Conservation (phyloP, 257 asterid species). For the Jacaranda copaia region DNA sequence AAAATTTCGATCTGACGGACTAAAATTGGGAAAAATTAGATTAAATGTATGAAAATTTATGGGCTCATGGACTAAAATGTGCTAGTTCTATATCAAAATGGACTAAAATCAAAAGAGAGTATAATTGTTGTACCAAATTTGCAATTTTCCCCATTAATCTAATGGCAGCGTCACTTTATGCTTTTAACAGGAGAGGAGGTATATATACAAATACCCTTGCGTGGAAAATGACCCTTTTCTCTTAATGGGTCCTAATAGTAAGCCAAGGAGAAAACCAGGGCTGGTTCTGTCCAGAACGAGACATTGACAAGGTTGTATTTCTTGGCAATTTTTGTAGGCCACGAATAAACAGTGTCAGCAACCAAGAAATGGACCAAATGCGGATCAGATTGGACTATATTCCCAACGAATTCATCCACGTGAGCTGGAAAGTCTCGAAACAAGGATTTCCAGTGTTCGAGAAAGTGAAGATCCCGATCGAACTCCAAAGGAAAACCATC, state of each 20-base stretch:
- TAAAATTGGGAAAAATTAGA: too few relatives aligned
- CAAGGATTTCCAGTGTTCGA: slow-evolving; percentile 38
- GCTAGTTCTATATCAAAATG: too few relatives aligned
- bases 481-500: slow-evolving; percentile 51
- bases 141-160: too few relatives aligned
- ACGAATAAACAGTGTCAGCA: slow-evolving; percentile 45
- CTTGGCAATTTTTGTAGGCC: slow-evolving; percentile 48
- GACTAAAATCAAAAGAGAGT: too few relatives aligned
- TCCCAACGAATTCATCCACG: slow-evolving; percentile 48
- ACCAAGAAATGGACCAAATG: slow-evolving; percentile 42
- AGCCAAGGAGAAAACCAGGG: slow-evolving; percentile 43
- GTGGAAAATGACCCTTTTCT: slow-evolving; percentile 50
- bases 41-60: too few relatives aligned
- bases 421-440: slow-evolving; percentile 37
- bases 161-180: too few relatives aligned
- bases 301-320: slow-evolving; percentile 50
- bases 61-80: too few relatives aligned
- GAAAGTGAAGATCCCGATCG: slow-evolving; percentile 41
- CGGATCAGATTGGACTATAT: slow-evolving; percentile 40
- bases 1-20: too few relatives aligned
- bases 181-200: too few relatives aligned
- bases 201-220: slow-evolving; percentile 35
- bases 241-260: slow-evolving; percentile 47
- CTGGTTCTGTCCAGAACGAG: slow-evolving; percentile 48
- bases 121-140: too few relatives aligned